phyloP scores from a whole-genome alignment of 768 basidiomycete species.

The Leccinum rimulosum region DNA sequence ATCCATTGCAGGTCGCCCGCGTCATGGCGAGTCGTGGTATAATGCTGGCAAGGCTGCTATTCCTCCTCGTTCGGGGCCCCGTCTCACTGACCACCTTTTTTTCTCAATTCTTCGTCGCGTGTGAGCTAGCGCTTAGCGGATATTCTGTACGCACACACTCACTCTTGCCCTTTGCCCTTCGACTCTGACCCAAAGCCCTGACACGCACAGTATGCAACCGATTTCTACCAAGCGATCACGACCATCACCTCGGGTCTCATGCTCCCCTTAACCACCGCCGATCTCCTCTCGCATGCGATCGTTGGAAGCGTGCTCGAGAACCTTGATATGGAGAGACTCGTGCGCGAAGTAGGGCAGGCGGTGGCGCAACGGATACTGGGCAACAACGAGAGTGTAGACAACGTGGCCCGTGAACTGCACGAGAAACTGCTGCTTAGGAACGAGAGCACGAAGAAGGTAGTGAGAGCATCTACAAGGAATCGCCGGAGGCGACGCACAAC shows the following conservation, averaged over 20 bases:
- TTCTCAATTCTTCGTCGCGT: constrained; percentile 94
- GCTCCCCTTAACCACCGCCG: constrained; percentile 94
- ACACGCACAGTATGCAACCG: constrained; percentile 72
- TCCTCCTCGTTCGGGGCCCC: background rate
- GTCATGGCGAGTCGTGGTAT: constrained; percentile 89
- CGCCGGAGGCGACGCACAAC: constrained; percentile 86
- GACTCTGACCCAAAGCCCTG: constrained; percentile 14
- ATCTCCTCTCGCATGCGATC: constrained; percentile 92
- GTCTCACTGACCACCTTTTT: constrained; percentile 2
- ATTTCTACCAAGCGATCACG: constrained; percentile 92
- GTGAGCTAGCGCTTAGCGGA: constrained; percentile 92
- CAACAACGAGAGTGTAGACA: constrained; percentile 94
- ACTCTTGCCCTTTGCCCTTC: constrained; percentile 16
- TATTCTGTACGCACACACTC: constrained; percentile 62
- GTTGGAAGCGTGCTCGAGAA: constrained; percentile 97
- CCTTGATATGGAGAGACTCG: constrained; percentile 95
- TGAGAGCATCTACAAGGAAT: constrained; percentile 93
- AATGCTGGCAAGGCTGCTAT: constrained; percentile 61
- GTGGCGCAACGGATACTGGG: constrained; percentile 91
- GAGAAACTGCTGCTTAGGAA: constrained; percentile 87
- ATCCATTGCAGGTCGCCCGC: constrained; percentile 83
- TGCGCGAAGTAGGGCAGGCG: constrained; percentile 90
- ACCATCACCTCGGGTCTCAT: constrained; percentile 93
- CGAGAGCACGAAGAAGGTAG: constrained; percentile 95
- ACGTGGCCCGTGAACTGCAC: constrained; percentile 92